Evolutionary conservation across 306 rosid genomes (phyloP), one percentile per base, ranked within the genome.

Genomic region (Trichosanthes cucumerina): DNA sequence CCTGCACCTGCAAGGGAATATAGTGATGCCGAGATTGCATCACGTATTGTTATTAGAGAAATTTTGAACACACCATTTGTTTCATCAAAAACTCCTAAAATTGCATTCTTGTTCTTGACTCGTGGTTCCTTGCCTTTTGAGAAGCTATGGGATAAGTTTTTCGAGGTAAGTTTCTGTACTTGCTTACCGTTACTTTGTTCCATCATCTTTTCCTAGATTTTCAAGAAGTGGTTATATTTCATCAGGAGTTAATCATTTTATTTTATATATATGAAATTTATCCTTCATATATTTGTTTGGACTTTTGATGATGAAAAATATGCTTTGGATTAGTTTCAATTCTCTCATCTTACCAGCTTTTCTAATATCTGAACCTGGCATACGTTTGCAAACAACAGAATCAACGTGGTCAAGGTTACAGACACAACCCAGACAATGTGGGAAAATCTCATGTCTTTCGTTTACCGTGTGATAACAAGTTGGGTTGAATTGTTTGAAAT

Each of bases 101-200:
- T 96, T 84, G 99, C 98, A 18, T 96, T 96, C 86, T 88, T 96
- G 98, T 96, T 96, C 88, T 78, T 96, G 88, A 89, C 92, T 24
- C 97, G 94, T 8, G 89, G 90, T 81, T 89, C 97, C 19, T 83
- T 96, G 68, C 98, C 99, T 60, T 87, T 96, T 58, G 99, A 96
- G 90, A 93, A 52, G 86, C 86, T 96, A 66, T 96, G 99, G 99
- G 98, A 96, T 80, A 91, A 85, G 76, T 96, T 96, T 86, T 90
- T 96, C 75, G 90, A 85, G 62, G 99, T 96, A 88, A 88, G 96
- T 38, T 36, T 84, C 84, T 34, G 11, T 85, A 76, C 4, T 33
- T 63, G 71, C 78, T 66, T 70, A 13, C 33, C 28, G 14, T 39
- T 41, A 16, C 26, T 24, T 28, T 31, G 28, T 47, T 77, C 1